Evolutionary conservation across 208 protist species (phyloP).

Genomic region (Entamoeba histolytica): DNA sequence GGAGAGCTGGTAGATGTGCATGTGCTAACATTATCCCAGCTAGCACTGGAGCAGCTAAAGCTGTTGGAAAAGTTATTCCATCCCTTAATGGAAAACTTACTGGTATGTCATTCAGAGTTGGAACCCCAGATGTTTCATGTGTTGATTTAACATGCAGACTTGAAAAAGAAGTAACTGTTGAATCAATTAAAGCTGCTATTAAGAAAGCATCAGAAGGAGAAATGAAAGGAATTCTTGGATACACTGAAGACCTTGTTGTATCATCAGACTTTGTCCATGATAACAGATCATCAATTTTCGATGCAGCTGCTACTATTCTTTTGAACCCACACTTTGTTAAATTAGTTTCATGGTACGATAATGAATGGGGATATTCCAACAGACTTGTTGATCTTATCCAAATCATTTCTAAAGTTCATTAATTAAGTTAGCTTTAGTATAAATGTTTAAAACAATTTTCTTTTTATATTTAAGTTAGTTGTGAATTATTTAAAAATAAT

Average conservation of each 20-base stretch:
- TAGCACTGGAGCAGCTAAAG: constrained; percentile 88
- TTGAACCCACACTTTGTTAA: constrained; percentile 54
- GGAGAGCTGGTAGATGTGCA: constrained; percentile 74
- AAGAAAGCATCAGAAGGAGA: constrained; percentile 58
- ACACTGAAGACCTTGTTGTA: constrained; percentile 90
- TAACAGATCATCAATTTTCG: constrained; percentile 78
- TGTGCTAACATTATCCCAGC: constrained; percentile 92
- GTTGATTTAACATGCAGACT: constrained; percentile 81
- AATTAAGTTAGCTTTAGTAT: background rate
- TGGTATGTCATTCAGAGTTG: constrained; percentile 93
- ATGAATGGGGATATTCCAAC: constrained; percentile 36
- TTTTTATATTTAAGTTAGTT: too few species aligned
- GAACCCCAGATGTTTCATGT: constrained; percentile 84
- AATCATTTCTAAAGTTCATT: background rate
- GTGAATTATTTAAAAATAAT: too few species aligned
- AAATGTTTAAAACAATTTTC: too few species aligned
- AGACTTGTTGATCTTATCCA: constrained; percentile 26
- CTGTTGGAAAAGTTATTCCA: constrained; percentile 78
- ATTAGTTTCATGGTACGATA: constrained; percentile 42
- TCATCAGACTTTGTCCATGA: constrained; percentile 85
- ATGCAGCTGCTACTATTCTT: constrained; percentile 74
- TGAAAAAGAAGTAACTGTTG: constrained; percentile 63
- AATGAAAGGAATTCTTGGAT: constrained; percentile 75
- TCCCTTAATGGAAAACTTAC: constrained; percentile 55
- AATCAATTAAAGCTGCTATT: constrained; percentile 75